phyloP scores from a whole-genome alignment of 1,284 basidiomycete species.

The Fomes fomentarius region DNA sequence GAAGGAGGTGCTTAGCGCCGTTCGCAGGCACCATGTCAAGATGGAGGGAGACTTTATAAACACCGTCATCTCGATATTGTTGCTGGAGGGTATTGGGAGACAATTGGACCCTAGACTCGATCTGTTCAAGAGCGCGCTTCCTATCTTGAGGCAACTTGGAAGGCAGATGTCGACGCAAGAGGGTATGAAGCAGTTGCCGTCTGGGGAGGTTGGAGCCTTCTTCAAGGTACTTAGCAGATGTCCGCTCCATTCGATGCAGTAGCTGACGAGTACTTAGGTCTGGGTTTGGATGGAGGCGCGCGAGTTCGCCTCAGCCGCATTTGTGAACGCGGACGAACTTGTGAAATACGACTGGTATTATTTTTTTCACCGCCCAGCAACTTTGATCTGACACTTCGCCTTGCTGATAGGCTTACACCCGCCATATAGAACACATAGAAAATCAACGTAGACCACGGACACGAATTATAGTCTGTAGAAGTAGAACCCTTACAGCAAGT shows the following conservation, averaged over 20 bases:
- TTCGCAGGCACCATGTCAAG: slow-evolving; percentile 94
- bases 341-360: slow-evolving; percentile 77
- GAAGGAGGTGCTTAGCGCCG: slow-evolving; percentile 85
- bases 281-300: slow-evolving; percentile 94
- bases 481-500: slow-evolving; percentile 12
- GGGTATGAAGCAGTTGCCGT: slow-evolving; percentile 63
- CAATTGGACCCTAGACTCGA: slow-evolving; percentile 93
- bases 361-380: neutral
- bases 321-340: slow-evolving; percentile 78
- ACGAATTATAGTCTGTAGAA: slow-evolving; percentile 20
- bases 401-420: slow-evolving; percentile 36
- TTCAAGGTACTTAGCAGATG: no score
- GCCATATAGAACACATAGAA: slow-evolving; percentile 25
- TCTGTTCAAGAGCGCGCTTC: slow-evolving; percentile 90
- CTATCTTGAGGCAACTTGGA: slow-evolving; percentile 88
- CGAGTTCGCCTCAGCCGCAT: slow-evolving; percentile 78
- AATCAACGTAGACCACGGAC: slow-evolving; percentile 8
- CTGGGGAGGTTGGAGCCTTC: slow-evolving; percentile 78
- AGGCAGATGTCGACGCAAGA: slow-evolving; percentile 86
- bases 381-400: neutral
- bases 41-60: slow-evolving; percentile 99
- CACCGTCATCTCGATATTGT: slow-evolving; percentile 91
- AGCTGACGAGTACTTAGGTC: slow-evolving; percentile 49
- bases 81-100: slow-evolving; percentile 95
- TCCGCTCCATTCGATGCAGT: no score